phyloP scores from a whole-genome alignment of 768 basidiomycete species.

The Phanerodontia chrysosporium region DNA sequence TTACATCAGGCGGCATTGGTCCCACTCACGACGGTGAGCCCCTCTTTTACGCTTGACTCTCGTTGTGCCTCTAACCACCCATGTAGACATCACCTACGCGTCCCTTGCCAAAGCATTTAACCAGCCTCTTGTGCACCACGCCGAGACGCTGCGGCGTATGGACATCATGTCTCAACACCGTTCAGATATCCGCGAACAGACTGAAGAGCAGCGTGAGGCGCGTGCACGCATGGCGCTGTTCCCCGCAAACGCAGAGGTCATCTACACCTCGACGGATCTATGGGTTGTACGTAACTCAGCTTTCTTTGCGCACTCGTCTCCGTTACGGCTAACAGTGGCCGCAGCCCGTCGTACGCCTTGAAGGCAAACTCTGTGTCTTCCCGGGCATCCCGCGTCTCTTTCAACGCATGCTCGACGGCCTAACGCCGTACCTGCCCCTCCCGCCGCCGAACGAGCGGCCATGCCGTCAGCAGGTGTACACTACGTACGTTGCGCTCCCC shows the following conservation, averaged over 20 bases:
- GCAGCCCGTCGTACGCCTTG: conserved; percentile 82
- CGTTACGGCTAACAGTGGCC: too few species aligned
- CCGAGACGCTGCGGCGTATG: conserved; percentile 78
- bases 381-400: conserved; percentile 89
- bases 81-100: conserved; percentile 80
- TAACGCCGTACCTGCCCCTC: conserved; percentile 73
- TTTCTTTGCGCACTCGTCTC: too few species aligned
- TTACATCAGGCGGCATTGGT: conserved; percentile 89
- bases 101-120: conserved; percentile 84
- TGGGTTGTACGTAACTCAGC: conserved; percentile 71
- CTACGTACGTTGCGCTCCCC: conserved; percentile 48
- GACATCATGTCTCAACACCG: conserved; percentile 48
- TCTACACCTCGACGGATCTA: conserved; percentile 75
- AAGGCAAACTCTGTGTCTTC: conserved; percentile 85
- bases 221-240: conserved; percentile 89
- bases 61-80: background rate
- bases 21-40: conserved; percentile 82
- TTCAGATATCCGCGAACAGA: conserved; percentile 55
- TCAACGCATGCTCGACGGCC: conserved; percentile 70
- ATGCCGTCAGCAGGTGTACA: conserved; percentile 78
- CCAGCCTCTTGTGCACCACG: conserved; percentile 64
- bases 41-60: background rate
- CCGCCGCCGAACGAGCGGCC: conserved; percentile 74
- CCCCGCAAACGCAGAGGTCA: conserved; percentile 69
- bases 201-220: conserved; percentile 69